Evolutionary conservation across 441 rosid species (phyloP).

Genomic region (Arabidopsis hybrid): DNA sequence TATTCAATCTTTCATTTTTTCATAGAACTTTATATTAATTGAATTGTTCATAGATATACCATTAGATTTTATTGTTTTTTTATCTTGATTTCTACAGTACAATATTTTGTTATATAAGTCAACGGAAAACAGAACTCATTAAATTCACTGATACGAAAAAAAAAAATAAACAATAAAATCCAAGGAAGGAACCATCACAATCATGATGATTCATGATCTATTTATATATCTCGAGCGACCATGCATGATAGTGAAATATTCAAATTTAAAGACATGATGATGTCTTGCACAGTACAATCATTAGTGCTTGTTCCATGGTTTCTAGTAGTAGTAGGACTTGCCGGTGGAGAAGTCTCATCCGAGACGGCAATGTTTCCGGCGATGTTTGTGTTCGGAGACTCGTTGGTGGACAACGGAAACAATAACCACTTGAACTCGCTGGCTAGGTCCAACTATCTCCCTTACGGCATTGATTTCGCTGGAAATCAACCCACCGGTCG

Average conservation of each 20-base stretch:
- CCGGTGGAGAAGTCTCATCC: slow-evolving; percentile 18
- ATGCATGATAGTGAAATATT: slow-evolving; percentile 23
- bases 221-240: background rate
- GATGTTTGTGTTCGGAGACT: slow-evolving; percentile 73
- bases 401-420: slow-evolving; percentile 70
- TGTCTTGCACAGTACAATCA: slow-evolving; percentile 8
- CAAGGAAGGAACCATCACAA: slow-evolving; percentile 1
- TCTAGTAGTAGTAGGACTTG: background rate
- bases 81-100: background rate
- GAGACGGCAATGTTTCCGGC: slow-evolving; percentile 50
- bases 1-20: background rate
- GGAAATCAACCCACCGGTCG: slow-evolving; percentile 57
- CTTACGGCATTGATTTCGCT: slow-evolving; percentile 66
- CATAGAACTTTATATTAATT: background rate
- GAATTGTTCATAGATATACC: too few relatives aligned
- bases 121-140: slow-evolving; percentile 33
- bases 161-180: background rate
- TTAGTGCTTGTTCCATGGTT: slow-evolving; percentile 10
- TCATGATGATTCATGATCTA: background rate
- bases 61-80: too few relatives aligned
- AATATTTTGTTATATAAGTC: background rate
- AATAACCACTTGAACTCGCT: slow-evolving; percentile 59
- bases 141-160: slow-evolving; percentile 25
- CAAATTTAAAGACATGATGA: background rate
- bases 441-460: slow-evolving; percentile 61